Evolutionary conservation across 106 monocot species (phyloP).

Genomic region (Phalaenopsis aphrodite): DNA sequence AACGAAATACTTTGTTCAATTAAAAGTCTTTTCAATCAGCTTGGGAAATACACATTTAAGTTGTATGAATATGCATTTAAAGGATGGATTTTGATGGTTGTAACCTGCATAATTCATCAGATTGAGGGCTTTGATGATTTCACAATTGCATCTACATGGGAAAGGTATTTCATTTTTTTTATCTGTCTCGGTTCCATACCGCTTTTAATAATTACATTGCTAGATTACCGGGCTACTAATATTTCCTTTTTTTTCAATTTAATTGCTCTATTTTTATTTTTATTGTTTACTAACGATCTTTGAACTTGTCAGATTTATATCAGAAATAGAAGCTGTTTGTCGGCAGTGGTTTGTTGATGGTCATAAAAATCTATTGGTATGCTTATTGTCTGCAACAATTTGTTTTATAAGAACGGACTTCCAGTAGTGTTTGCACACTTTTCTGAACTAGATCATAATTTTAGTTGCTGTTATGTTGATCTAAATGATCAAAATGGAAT

Average conservation of each 20-base stretch:
- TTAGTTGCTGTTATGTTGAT: background rate
- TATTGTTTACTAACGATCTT: background rate
- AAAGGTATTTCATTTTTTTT: slow-evolving; percentile 47
- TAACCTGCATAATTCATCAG: slow-evolving; percentile 26
- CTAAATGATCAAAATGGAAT: background rate
- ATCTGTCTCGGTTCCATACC: background rate
- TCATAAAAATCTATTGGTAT: slow-evolving; percentile 70
- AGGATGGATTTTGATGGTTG: background rate
- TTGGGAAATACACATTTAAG: background rate
- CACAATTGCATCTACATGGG: slow-evolving; percentile 96
- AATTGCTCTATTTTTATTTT: background rate
- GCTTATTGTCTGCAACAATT: background rate
- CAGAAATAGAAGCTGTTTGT: slow-evolving; percentile 82
- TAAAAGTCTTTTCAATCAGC: background rate
- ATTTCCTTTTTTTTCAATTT: background rate
- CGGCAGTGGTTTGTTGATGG: slow-evolving; percentile 89
- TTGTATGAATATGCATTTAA: background rate
- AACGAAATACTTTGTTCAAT: background rate
- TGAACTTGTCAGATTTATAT: slow-evolving; percentile 71
- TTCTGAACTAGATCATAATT: background rate
- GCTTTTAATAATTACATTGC: background rate
- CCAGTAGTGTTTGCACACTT: background rate
- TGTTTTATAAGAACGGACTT: background rate
- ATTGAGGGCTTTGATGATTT: slow-evolving; percentile 95
- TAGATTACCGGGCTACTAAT: background rate